Conservation (phyloP, 169 alveolate genomes). For the Cryptosporidium viatorum region DNA sequence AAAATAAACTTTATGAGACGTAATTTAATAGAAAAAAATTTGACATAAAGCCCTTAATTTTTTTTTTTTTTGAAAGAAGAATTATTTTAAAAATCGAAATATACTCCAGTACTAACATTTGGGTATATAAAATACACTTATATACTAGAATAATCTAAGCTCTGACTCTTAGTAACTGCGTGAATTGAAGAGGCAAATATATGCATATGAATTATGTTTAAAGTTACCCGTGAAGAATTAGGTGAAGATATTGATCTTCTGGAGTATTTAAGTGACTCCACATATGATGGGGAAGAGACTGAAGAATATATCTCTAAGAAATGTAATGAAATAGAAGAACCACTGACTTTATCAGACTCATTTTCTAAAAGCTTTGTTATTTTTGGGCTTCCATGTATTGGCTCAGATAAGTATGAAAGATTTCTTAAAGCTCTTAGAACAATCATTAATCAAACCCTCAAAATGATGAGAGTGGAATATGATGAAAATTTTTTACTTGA, state of each 20-base stretch:
- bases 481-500: slow-evolving; percentile 78
- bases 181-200: not conserved
- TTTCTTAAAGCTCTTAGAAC: slow-evolving; percentile 80
- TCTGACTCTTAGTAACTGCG: not conserved
- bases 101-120: not conserved
- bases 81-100: not conserved
- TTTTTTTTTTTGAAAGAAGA: not conserved
- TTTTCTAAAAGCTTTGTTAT: slow-evolving; percentile 79
- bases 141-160: not conserved
- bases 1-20: not conserved
- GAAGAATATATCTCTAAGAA: slow-evolving; percentile 79
- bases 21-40: not conserved
- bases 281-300: slow-evolving; percentile 82
- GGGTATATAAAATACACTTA: not conserved
- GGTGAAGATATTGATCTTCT: slow-evolving; percentile 77
- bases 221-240: slow-evolving; percentile 76
- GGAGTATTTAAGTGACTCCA: slow-evolving; percentile 81
- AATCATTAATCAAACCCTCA: slow-evolving; percentile 78
- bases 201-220: slow-evolving; percentile 76
- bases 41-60: not conserved
- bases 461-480: slow-evolving; percentile 78
- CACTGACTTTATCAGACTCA: slow-evolving; percentile 78
- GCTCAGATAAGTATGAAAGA: slow-evolving; percentile 81
- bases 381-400: slow-evolving; percentile 81
- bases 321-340: slow-evolving; percentile 78